Conservation (phyloP, 176 grass and related monocot genomes). For the Oryza punctata region DNA sequence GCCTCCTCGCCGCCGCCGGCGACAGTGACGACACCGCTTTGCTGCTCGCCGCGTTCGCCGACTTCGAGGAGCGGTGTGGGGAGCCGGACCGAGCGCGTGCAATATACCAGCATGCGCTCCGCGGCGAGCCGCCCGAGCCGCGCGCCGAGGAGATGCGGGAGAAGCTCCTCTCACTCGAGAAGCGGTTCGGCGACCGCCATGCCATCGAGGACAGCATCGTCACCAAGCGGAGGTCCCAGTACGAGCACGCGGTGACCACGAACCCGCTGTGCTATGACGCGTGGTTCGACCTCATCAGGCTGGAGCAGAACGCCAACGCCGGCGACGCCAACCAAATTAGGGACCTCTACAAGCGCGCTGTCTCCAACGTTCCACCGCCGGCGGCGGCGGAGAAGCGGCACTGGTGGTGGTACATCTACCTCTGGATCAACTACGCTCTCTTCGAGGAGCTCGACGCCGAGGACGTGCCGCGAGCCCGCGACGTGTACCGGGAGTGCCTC, state of each 20-base stretch:
- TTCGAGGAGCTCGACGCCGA: slow-evolving; percentile 61
- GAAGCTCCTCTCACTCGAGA: no score
- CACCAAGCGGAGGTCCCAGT: slow-evolving; percentile 37
- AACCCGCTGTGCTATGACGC: slow-evolving; percentile 52
- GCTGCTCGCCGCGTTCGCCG: no score
- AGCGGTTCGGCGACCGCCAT: no score
- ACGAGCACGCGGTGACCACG: slow-evolving; percentile 50
- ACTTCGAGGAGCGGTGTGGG: no score
- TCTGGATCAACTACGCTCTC: slow-evolving; percentile 54
- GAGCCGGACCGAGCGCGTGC: no score
- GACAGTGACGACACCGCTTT: no score
- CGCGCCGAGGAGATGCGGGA: no score
- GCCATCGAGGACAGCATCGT: no score
- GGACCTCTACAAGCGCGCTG: slow-evolving; percentile 48
- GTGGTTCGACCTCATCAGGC: slow-evolving; percentile 55
- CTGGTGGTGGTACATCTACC: slow-evolving; percentile 57
- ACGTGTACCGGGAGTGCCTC: slow-evolving; percentile 52
- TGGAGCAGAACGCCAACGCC: slow-evolving; percentile 33
- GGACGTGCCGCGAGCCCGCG: slow-evolving; percentile 44
- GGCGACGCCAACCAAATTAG: slow-evolving; percentile 37
- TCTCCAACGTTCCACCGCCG: slow-evolving; percentile 41
- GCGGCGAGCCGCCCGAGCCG: no score
- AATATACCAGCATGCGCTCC: no score
- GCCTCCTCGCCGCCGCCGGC: no score
- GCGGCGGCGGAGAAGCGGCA: slow-evolving; percentile 48